Evolutionary conservation across 192 early-diverging fungal species (phyloP), one percentile per base, ranked within the genome.

Genomic region (Coemansia sp.): DNA sequence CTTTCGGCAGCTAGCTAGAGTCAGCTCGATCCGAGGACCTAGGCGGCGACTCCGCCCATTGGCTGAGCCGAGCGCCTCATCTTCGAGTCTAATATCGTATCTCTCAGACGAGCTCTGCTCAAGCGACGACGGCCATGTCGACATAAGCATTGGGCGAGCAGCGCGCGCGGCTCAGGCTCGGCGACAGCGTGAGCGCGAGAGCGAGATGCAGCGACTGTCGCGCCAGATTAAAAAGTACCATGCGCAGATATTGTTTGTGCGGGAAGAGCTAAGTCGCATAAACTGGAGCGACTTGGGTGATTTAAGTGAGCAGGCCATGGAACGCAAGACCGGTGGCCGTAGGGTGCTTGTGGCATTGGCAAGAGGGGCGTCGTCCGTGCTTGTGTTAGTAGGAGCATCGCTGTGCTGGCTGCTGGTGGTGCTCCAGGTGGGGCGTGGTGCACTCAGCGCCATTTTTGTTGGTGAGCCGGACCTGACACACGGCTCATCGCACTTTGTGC

Each of bases 321-420:
- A 47, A 3, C 23, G 16, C 36, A 41, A 12, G 9, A 18, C 45
- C 14, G 34, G 7, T 12, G 55, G 41, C 3, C 65, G 31, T 9
- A n/a, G 59, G 35, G 57, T 34, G 6, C 13, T 38, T 23, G 62
- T 45, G n/a, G 37, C 53, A 10, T 42, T 64, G 56, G 56, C 43
- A 18, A 57, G 61, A 31, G 69, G 48, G 10, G 65, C 63, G 9
- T 57, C 70, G 5, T 59, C 76, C 2, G 57, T 68, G 31, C 20
- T 72, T 20, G 52, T 69, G 37, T 55, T 67, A 13, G 66, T 60
- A 7, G 52, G 64, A 6, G 73, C 77, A 10, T 58, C 53, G 9
- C 52, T 80, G 25, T 80, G 77, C 55, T 80, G 77, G 77, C 66
- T 80, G 42, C 72, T 80, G 62, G 72, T 80, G 2, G 77, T 80